Conservation (phyloP, 352 stramenopile genomes). For the Phytophthora hybrid region DNA sequence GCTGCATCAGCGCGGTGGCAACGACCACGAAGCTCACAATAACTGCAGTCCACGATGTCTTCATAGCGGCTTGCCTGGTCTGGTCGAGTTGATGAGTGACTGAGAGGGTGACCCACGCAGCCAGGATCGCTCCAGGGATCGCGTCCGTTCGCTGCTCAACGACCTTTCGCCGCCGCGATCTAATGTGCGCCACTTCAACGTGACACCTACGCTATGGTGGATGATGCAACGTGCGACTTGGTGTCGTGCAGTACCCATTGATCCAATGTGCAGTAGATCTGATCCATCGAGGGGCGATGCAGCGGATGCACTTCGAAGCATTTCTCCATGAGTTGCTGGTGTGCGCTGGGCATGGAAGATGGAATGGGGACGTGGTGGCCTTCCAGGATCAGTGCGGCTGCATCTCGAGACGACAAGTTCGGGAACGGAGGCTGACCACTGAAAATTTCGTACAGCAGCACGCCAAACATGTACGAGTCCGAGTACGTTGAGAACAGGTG, state of each 20-base stretch:
- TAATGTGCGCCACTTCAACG: conserved; percentile 38
- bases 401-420: conserved; percentile 58
- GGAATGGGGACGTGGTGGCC: conserved; percentile 72
- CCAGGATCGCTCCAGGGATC: conserved; percentile 12
- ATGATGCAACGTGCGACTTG: conserved; percentile 27
- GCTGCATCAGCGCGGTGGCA: conserved; percentile 10
- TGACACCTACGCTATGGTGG: neutral
- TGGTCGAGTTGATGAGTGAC: conserved; percentile 13
- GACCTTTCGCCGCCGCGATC: conserved; percentile 24
- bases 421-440: conserved; percentile 66
- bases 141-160: conserved; percentile 16
- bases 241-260: conserved; percentile 67
- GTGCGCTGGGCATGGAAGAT: conserved; percentile 41
- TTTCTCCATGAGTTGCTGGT: conserved; percentile 62
- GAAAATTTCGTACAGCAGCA: conserved; percentile 83
- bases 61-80: conserved; percentile 30
- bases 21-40: conserved; percentile 22
- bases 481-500: conserved; percentile 78
- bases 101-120: conserved; percentile 17
- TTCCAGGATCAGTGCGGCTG: conserved; percentile 68
- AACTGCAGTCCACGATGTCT: conserved; percentile 38
- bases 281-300: conserved; percentile 64
- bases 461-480: conserved; percentile 82
- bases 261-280: conserved; percentile 73
- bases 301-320: conserved; percentile 74